Base-by-base conservation (phyloP, 257 asterid genomes). In the Gentiana macrophylla region DNA sequence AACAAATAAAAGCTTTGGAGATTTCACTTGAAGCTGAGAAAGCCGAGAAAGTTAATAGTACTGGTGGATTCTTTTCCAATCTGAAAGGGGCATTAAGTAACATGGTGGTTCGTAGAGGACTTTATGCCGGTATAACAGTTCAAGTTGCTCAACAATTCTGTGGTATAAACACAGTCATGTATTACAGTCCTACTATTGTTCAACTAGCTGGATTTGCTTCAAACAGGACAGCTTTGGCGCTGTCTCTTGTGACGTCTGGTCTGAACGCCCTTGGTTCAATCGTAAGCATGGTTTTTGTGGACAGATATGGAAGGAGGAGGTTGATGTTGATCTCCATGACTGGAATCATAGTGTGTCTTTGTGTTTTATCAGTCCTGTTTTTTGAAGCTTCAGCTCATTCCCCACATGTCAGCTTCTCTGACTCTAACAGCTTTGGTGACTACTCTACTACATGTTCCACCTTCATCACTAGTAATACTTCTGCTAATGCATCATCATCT, bases 1-100 rank as follows among this genome's bases (percentile, higher is more conserved):
- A 71, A 0, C 93, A 88, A 65, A 60, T 84, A 72, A 59, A 50
- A 62, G 96, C 96, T 7, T 63, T 88, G 32, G 65, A 82, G 37
- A 32, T 60, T 2, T 88, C 96, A 1, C 52, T 88, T 3, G 90
- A 84, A 68, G 72, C 73, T 1, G 93, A 87, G 76, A 79, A 71
- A 62, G 93, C 84, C 0, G 83, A 74, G 24, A 68, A 69, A 41
- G 66, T 57, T 5, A 50, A 74, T 0, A 58, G 68, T 0, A 88
- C 87, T 5, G 35, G 4, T n/a, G 47, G 34, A 6, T 4, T 75
- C 8, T 0, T 64, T 32, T n/a, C 83, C 1, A 82, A 76, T 58
- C 59, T 84, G 1, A 82, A 57, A 60, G 68, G 59, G 4, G 74
- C 78, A 0, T 74, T 80, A 78, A 72, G 76, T 4, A 84, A 82